A percentile compares a stretch with the other conserved stretches of the same genome.
phyloP scores from a whole-genome alignment of 2,329 filamentous ascomycete genomes.

The Drechslerella coelobrocha region DNA sequence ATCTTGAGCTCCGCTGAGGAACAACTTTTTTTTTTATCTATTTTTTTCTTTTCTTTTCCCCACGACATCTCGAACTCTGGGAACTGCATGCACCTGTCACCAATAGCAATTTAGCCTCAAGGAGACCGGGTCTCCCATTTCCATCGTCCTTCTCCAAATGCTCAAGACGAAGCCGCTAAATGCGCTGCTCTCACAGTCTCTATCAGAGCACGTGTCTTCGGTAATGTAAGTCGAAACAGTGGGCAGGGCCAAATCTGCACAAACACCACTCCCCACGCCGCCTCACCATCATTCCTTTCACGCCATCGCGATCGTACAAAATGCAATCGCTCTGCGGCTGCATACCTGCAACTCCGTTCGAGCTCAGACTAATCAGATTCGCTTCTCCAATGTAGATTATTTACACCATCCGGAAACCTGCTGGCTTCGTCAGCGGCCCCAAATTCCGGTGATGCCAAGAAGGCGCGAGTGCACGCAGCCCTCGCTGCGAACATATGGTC shows the following conservation, averaged over 20 bases:
- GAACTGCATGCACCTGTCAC: constrained; percentile 16
- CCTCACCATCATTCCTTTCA: neutral
- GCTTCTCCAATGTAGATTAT: constrained; percentile 47
- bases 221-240: constrained; percentile 52
- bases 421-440: constrained; percentile 54
- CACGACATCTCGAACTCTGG: neutral
- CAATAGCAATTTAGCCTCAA: constrained; percentile 24
- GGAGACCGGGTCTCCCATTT: constrained; percentile 19
- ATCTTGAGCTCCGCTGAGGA: neutral
- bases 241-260: constrained; percentile 49
- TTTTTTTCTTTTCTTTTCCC: constrained; percentile 9
- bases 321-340: neutral
- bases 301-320: neutral
- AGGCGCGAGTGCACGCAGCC: constrained; percentile 54
- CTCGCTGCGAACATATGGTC: constrained; percentile 55
- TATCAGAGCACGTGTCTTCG: constrained; percentile 54
- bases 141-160: constrained; percentile 50
- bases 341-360: constrained; percentile 12
- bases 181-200: constrained; percentile 55
- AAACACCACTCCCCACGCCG: constrained; percentile 32
- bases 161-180: constrained; percentile 55
- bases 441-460: constrained; percentile 54
- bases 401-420: constrained; percentile 54
- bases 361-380: neutral
- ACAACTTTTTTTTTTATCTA: neutral